Evolutionary conservation across 2,329 filamentous ascomycete genomes (phyloP), one percentile per base, ranked within the genome.

Genomic region (Fusarium citri): DNA sequence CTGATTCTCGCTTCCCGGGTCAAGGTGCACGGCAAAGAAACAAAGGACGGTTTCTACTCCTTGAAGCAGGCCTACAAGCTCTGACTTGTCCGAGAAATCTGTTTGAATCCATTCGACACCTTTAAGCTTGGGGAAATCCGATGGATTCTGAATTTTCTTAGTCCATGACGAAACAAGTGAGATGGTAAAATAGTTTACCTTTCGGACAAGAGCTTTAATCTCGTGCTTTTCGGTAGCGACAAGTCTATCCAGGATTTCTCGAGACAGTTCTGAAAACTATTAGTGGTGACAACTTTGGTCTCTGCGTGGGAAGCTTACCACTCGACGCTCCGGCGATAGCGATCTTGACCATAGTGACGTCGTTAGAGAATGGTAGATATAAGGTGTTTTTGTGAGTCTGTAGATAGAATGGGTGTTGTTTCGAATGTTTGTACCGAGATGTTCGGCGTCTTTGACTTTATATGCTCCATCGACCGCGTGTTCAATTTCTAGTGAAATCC

Each of bases 241-340:
- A 8, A 64, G 37, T 2, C 25, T 57, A 11, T 64, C 61, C 3
- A 64, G 22, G 12, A 64, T 34, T 4, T 64, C 61, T 31, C 59
- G 20, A 2, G 59, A 37, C 20, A 64, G 61, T 15, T 31, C 59
- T 64, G 4, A 0, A 14, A 2, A 7, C 0, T 3, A 31, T 26
- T n/a, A 20, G 3, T 1, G 1, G 1, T 15, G 14, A n/a, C 2
- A 12, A 0, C 4, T 5, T 3, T 0, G 1, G 0, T 2, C 9
- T 4, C 8, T 6, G 6, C 5, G 7, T 16, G 1, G 1, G 11
- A 12, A 5, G 18, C 50, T 0, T 34, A 64, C 59, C 43, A 5
- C 61, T 64, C 1, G 61, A 58, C 3, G 43, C 50, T 9, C 59
- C 61, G 0, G 59, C 45, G 2, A 64, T 64, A 25, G 59, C 50